These are phyloP conservation scores for Chlamydomonas incerta DNA, from an alignment of 139 green algal genomes.

Conservation along the genomic window DNA sequence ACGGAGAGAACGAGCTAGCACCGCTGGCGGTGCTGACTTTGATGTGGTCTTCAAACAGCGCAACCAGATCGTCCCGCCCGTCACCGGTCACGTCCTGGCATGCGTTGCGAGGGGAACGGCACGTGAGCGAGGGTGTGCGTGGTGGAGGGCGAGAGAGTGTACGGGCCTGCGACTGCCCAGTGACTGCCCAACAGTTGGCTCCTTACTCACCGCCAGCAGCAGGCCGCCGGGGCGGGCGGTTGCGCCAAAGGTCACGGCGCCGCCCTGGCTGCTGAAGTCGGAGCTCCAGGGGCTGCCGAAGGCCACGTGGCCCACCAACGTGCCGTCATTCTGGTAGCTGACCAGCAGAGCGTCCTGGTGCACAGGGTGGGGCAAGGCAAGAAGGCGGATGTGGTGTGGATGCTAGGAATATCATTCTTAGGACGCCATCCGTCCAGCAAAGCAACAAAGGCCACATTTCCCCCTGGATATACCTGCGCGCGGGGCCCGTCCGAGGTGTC, in stretches of 20 bases:
- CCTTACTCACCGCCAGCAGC: not conserved
- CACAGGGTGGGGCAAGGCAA: no score
- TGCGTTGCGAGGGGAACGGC: no score
- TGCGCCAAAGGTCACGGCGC: not conserved
- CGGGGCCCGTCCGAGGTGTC: not conserved
- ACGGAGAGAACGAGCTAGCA: not conserved
- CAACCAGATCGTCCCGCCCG: not conserved
- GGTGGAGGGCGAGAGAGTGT: no score
- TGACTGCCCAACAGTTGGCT: no score
- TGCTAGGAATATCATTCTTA: no score
- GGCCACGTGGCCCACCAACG: not conserved
- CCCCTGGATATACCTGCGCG: no score
- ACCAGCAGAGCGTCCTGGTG: not conserved
- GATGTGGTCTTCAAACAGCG: not conserved
- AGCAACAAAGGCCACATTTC: no score
- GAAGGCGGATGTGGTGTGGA: no score
- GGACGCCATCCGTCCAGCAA: no score
- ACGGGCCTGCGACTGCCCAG: no score
- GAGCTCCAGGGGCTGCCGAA: not conserved
- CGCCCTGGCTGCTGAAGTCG: not conserved
- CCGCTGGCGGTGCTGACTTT: not conserved
- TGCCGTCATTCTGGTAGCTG: not conserved
- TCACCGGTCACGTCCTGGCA: not conserved
- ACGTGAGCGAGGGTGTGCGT: no score
- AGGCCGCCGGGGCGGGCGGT: not conserved